Evolutionary conservation across 306 rosid genomes (phyloP).

Genomic region (Quillaja saponaria): DNA sequence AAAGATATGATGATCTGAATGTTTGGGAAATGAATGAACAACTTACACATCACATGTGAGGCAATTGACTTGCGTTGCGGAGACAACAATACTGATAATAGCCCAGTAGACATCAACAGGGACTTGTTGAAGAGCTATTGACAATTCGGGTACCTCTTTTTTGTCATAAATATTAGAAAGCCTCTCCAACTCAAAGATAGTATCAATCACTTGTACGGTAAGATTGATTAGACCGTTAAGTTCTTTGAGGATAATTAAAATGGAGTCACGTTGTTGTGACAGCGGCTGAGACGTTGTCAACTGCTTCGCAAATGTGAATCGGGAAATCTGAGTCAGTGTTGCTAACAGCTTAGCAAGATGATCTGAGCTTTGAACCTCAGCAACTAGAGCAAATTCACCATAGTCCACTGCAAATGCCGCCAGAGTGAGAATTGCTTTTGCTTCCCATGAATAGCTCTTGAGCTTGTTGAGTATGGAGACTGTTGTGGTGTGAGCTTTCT

Average conservation of each 20-base stretch:
- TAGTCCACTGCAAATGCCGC: slow-evolving; percentile 51
- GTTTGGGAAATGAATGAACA: too few relatives aligned
- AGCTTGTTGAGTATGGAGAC: slow-evolving; percentile 7
- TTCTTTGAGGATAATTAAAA: slow-evolving; percentile 17
- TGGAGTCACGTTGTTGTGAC: slow-evolving; percentile 26
- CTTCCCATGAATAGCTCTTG: slow-evolving; percentile 49
- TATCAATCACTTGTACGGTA: slow-evolving; percentile 31
- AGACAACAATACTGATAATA: slow-evolving; percentile 11
- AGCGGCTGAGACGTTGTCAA: too few relatives aligned
- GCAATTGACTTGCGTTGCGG: slow-evolving; percentile 37
- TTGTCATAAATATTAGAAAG: slow-evolving; percentile 22
- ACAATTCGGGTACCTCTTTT: slow-evolving; percentile 37
- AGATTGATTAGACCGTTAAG: slow-evolving; percentile 39
- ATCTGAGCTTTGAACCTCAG: slow-evolving; percentile 33
- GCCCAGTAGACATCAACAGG: slow-evolving; percentile 24
- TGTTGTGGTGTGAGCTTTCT: background rate
- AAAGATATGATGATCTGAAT: too few relatives aligned
- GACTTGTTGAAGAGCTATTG: slow-evolving; percentile 24
- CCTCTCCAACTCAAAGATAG: slow-evolving; percentile 36
- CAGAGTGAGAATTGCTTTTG: slow-evolving; percentile 50
- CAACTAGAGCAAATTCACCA: slow-evolving; percentile 55
- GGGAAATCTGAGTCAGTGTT: slow-evolving; percentile 34
- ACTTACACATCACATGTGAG: slow-evolving; percentile 41
- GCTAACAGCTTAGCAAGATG: slow-evolving; percentile 44
- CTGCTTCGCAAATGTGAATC: slow-evolving; percentile 2